A percentile compares a stretch with the other conserved stretches of the same genome.
Conservation (phyloP, 805 yeast genomes). For the Yarrowia sp. region DNA sequence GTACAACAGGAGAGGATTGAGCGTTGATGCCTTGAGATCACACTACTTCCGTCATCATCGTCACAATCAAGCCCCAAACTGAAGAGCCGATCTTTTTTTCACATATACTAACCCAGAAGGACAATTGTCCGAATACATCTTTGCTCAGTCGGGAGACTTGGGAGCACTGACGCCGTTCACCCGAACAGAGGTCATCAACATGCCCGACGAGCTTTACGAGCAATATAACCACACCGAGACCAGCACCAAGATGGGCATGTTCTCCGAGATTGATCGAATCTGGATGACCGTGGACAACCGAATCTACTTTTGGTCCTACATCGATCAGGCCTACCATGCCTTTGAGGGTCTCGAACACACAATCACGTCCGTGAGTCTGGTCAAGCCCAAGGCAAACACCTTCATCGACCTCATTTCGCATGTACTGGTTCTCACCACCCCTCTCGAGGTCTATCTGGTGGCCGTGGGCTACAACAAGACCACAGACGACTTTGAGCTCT, state of each 20-base stretch:
- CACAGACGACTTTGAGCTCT: slow-evolving; percentile 65
- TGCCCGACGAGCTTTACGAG: slow-evolving; percentile 82
- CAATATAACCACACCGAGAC: slow-evolving; percentile 71
- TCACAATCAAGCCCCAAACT: no score
- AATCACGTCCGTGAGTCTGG: slow-evolving; percentile 75
- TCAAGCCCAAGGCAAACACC: slow-evolving; percentile 80
- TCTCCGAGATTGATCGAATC: slow-evolving; percentile 78
- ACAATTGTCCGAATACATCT: slow-evolving; percentile 46
- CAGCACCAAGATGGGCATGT: slow-evolving; percentile 78
- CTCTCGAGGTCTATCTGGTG: slow-evolving; percentile 75
- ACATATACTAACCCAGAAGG: slow-evolving; percentile 40
- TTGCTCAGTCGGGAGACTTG: slow-evolving; percentile 41
- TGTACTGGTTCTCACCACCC: slow-evolving; percentile 78
- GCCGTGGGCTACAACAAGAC: slow-evolving; percentile 63
- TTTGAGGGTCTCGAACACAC: slow-evolving; percentile 84
- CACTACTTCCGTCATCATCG: slow-evolving; percentile 4
- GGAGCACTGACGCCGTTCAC: slow-evolving; percentile 67
- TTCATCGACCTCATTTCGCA: slow-evolving; percentile 80
- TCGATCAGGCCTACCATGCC: slow-evolving; percentile 70
- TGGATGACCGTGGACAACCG: slow-evolving; percentile 88
- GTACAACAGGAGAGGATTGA: not conserved
- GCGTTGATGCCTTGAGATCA: not conserved
- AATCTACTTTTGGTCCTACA: slow-evolving; percentile 82
- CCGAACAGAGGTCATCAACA: slow-evolving; percentile 66
- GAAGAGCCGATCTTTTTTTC: no score